phyloP scores from a whole-genome alignment of 2,329 filamentous ascomycete genomes.

The Corynespora cassiicola region DNA sequence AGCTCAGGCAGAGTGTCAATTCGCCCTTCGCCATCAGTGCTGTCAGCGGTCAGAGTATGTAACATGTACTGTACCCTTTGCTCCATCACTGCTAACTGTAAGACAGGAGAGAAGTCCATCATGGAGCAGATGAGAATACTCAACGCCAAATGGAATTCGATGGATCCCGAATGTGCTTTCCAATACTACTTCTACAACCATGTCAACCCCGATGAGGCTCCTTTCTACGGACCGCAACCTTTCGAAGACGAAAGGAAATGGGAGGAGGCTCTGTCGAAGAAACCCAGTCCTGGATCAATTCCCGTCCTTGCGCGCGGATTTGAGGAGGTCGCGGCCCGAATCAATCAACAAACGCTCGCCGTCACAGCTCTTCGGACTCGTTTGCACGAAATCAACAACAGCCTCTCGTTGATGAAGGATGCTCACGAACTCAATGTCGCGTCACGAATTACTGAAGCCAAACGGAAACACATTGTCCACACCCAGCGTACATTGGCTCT shows the following conservation, averaged over 20 bases:
- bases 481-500: conserved; percentile 76
- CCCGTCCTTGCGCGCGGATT: conserved; percentile 80
- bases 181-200: conserved; percentile 90
- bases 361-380: conserved; percentile 73
- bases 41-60: conserved; percentile 38
- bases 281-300: conserved; percentile 77
- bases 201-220: conserved; percentile 75
- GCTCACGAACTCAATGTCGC: conserved; percentile 79
- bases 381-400: conserved; percentile 80
- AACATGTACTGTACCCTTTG: neutral
- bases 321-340: conserved; percentile 71
- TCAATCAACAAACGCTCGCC: conserved; percentile 74
- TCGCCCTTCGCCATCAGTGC: conserved; percentile 33
- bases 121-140: conserved; percentile 76
- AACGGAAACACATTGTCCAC: conserved; percentile 74
- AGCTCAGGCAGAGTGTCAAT: conserved; percentile 38
- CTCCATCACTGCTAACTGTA: conserved; percentile 16
- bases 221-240: conserved; percentile 74
- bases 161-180: conserved; percentile 73
- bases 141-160: conserved; percentile 75
- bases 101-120: conserved; percentile 71
- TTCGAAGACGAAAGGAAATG: conserved; percentile 79
- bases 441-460: conserved; percentile 74
- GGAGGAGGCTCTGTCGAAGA: conserved; percentile 83
- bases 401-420: conserved; percentile 73